Percentiles rank a stretch among this genome's conserved stretches.
Evolutionary conservation across 2,329 filamentous ascomycete genomes (phyloP).

Genomic region (Bipolaris gigantea): DNA sequence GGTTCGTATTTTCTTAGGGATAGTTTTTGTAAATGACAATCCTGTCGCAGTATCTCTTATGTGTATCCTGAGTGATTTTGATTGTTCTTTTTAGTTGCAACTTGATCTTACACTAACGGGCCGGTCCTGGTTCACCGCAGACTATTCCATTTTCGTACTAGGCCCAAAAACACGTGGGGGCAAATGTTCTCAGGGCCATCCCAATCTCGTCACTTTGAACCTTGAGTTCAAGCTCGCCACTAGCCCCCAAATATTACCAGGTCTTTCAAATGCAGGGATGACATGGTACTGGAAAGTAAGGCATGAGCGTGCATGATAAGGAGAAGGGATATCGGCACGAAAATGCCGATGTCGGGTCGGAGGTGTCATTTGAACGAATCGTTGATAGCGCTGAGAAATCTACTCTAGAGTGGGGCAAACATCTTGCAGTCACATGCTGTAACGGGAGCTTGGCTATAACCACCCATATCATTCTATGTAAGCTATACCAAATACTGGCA

Average conservation of each 20-base stretch:
- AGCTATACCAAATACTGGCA: no score
- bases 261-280: background rate
- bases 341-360: conserved; percentile 3
- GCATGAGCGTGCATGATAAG: background rate
- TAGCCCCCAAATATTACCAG: background rate
- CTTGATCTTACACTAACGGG: no score
- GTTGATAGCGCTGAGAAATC: background rate
- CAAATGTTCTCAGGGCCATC: no score
- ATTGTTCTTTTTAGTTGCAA: no score
- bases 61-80: background rate
- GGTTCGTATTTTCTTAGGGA: no score
- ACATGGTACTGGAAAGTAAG: background rate
- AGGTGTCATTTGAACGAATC: background rate
- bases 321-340: conserved; percentile 3
- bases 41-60: no score
- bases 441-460: background rate
- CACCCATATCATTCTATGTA: no score
- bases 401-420: conserved; percentile 34
- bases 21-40: no score
- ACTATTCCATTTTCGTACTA: no score
- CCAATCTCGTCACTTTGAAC: background rate
- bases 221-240: background rate
- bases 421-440: background rate
- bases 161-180: no score
- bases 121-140: background rate